phyloP scores from a whole-genome alignment of 768 basidiomycete genomes.

The Termitomyces sp. region DNA sequence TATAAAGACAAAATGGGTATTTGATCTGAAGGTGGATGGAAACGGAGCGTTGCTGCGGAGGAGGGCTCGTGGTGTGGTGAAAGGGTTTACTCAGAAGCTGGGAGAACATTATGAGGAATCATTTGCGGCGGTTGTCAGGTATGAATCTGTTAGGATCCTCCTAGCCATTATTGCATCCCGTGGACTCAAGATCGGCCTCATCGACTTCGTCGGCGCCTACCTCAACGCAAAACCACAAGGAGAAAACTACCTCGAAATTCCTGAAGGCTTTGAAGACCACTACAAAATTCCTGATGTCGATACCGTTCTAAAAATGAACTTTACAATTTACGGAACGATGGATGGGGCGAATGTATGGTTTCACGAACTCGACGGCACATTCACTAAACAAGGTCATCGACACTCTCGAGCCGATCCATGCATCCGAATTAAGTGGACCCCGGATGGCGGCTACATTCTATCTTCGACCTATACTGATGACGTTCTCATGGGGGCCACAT shows the following conservation, averaged over 20 bases:
- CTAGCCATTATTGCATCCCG: not conserved
- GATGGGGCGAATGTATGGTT: too few relatives aligned
- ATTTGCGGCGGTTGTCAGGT: not conserved
- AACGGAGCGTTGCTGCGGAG: too few relatives aligned
- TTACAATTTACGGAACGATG: not conserved
- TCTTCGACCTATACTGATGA: not conserved
- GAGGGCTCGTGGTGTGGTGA: too few relatives aligned
- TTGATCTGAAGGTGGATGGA: too few relatives aligned
- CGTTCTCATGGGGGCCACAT: not conserved
- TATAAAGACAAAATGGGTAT: not conserved
- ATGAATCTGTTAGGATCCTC: not conserved
- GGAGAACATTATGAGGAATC: too few relatives aligned
- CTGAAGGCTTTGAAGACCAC: too few relatives aligned
- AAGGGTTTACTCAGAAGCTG: too few relatives aligned
- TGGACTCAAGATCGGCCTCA: not conserved
- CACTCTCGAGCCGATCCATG: not conserved
- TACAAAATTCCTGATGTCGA: not conserved
- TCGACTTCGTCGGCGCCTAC: too few relatives aligned
- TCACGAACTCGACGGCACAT: too few relatives aligned
- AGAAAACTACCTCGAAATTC: too few relatives aligned
- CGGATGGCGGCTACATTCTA: not conserved
- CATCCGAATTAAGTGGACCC: not conserved
- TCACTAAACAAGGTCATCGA: not conserved
- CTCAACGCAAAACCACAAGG: not conserved
- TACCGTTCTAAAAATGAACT: not conserved